A percentile compares a stretch with the other conserved stretches of the same genome.
phyloP scores from a whole-genome alignment of 1,139 yeast species.

The Blastobotrys buckinghamii region DNA sequence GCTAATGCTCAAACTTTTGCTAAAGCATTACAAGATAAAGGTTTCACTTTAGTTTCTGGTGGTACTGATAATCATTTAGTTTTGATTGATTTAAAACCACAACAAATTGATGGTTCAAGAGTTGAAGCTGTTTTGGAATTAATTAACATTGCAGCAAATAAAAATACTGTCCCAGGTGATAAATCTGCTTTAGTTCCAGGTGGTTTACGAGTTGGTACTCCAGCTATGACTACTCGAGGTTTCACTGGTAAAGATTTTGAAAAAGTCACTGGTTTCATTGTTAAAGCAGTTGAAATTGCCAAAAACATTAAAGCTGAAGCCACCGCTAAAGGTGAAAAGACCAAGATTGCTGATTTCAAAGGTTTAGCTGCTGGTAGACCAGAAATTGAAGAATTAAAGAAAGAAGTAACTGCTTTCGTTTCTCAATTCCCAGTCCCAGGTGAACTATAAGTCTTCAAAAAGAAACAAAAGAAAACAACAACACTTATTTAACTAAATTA shows the following conservation, averaged over 20 bases:
- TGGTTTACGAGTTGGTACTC: slow-evolving; percentile 97
- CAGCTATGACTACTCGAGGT: slow-evolving; percentile 99
- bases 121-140: slow-evolving; percentile 92
- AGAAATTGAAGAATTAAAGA: slow-evolving; percentile 61
- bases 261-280: slow-evolving; percentile 77
- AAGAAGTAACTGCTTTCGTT: slow-evolving; percentile 86
- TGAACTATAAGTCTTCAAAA: slow-evolving; percentile 13
- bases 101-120: slow-evolving; percentile 95
- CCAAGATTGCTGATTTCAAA: slow-evolving; percentile 92
- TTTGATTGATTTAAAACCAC: slow-evolving; percentile 79
- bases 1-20: slow-evolving; percentile 87
- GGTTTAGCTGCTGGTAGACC: slow-evolving; percentile 64
- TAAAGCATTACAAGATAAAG: slow-evolving; percentile 58
- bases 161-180: slow-evolving; percentile 97
- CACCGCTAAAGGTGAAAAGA: slow-evolving; percentile 74
- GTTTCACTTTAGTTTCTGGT: slow-evolving; percentile 79
- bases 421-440: slow-evolving; percentile 86
- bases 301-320: slow-evolving; percentile 60
- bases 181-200: slow-evolving; percentile 97
- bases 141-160: slow-evolving; percentile 92
- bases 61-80: slow-evolving; percentile 99
- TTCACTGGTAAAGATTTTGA: slow-evolving; percentile 80
- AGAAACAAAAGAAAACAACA: not conserved
- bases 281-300: slow-evolving; percentile 76
- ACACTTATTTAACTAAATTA: not conserved